Evolutionary conservation across 2,329 filamentous ascomycete genomes (phyloP).

Genomic region (Penicillium sp.): DNA sequence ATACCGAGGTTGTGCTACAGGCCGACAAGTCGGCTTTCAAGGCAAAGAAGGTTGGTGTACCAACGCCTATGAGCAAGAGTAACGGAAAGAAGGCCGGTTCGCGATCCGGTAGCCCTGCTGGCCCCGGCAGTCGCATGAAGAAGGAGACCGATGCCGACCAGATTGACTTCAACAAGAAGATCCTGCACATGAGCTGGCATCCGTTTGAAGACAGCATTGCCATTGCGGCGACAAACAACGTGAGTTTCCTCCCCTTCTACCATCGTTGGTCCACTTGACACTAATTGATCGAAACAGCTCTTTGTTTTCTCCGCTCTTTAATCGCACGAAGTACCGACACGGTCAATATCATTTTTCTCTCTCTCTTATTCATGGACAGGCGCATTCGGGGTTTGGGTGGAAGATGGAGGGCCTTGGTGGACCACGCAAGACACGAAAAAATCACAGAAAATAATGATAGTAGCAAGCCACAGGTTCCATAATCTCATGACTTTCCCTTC

Average conservation of each 20-base stretch:
- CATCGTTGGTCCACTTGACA: not conserved
- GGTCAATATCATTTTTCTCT: conserved; percentile 19
- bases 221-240: conserved; percentile 98
- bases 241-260: conserved; percentile 55
- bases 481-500: conserved; percentile 25
- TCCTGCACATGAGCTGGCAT: conserved; percentile 99
- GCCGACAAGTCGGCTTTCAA: conserved; percentile 99
- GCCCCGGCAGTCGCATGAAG: conserved; percentile 89
- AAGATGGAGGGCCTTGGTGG: conserved; percentile 18
- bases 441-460: conserved; percentile 20
- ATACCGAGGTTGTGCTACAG: conserved; percentile 95
- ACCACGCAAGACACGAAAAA: conserved; percentile 21
- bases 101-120: conserved; percentile 83
- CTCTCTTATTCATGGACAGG: conserved; percentile 20
- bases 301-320: conserved; percentile 78
- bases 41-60: conserved; percentile 98
- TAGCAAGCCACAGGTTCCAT: conserved; percentile 25
- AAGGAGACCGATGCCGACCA: conserved; percentile 99
- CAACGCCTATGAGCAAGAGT: conserved; percentile 87
- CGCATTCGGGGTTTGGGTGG: conserved; percentile 23
- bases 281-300: conserved; percentile 52
- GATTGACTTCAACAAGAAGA: conserved; percentile 99
- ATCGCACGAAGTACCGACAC: conserved; percentile 18
- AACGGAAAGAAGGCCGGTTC: conserved; percentile 85
- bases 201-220: conserved; percentile 99